Evolutionary conservation across 2,329 filamentous ascomycete genomes (phyloP), one percentile per base, ranked within the genome.

Genomic region (Paecilomyces dactylethromorphus): DNA sequence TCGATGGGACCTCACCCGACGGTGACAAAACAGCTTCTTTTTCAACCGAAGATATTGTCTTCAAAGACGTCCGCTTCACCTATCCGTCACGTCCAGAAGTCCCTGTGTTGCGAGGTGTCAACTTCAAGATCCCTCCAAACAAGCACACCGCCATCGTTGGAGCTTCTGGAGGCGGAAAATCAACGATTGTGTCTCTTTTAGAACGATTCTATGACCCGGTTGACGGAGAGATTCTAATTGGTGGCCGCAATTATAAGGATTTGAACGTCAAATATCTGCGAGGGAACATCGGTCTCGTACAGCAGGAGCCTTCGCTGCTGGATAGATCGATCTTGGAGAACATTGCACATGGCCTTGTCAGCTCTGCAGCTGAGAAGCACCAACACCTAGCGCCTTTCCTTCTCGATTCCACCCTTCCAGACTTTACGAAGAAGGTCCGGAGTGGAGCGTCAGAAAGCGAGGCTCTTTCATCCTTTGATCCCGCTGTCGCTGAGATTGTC

Each of bases 291-390:
- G 69, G 72, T 29, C 68, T 74, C 5, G 81, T 83, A 2, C 79
- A 81, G 52, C 81, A 83, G 63, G 80, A 83, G 54, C 79, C 81
- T 1, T 77, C 76, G 8, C 71, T 84, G 11, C 69, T 83, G 2
- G 76, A 82, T 57, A 74, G 80, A 3, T 82, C 81, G 0, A 78
- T 84, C 7, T 63, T 83, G 10, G 81, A 83, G 56, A 83, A 83
- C 56, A 81, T 84, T 55, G 81, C 81, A 1, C 75, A 79, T 39
- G 81, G 81, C 1, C 70, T 83, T 4, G 74, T 79, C n/a, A 68
- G 67, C 29, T 76, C 73, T 7, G 62, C 66, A 1, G 56, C 60
- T 11, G 63, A 68, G 18, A 58, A 56, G 8, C 71, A 74, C 53
- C 50, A 64, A 29, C 61, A 60, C 13, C 59, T 74, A 21, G 62